A percentile compares a stretch with the other conserved stretches of the same genome.
phyloP scores from a whole-genome alignment of 495 filamentous ascomycete species.

The Ramalina peruviana region DNA sequence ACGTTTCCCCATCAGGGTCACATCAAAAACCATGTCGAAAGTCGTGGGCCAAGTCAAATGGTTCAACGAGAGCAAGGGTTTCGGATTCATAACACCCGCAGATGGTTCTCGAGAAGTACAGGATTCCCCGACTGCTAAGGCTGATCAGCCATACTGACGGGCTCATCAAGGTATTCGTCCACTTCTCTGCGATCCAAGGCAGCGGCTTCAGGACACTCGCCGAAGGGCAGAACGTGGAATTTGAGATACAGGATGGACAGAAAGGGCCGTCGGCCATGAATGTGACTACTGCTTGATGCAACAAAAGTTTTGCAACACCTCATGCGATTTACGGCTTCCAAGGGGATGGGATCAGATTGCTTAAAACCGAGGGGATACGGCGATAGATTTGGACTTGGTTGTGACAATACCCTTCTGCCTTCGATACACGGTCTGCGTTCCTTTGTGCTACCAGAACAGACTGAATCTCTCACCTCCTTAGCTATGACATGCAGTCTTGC shows the following conservation, averaged over 20 bases:
- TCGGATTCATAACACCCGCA: conserved; percentile 1
- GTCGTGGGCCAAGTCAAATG: conserved; percentile 2
- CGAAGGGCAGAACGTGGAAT: conserved; percentile 1
- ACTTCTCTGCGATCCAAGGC: not conserved
- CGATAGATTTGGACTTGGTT: not conserved
- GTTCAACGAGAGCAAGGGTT: conserved; percentile 3
- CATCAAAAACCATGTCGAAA: not conserved
- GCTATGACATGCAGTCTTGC: too few relatives aligned
- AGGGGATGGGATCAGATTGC: not conserved
- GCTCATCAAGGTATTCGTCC: conserved; percentile 1
- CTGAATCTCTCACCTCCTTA: not conserved
- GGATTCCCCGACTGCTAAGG: not conserved
- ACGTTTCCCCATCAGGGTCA: too few relatives aligned
- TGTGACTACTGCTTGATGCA: not conserved
- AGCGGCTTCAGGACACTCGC: conserved; percentile 1
- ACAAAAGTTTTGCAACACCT: too few relatives aligned
- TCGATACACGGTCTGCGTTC: not conserved
- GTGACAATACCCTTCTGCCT: not conserved
- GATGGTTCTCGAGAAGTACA: conserved; percentile 1
- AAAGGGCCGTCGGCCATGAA: not conserved
- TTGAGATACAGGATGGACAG: not conserved
- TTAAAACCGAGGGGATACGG: not conserved
- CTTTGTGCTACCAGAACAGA: not conserved
- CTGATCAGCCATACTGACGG: not conserved
- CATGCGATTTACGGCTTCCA: not conserved